Conservation (phyloP, 768 basidiomycete species). For the Lentinula edodes region DNA sequence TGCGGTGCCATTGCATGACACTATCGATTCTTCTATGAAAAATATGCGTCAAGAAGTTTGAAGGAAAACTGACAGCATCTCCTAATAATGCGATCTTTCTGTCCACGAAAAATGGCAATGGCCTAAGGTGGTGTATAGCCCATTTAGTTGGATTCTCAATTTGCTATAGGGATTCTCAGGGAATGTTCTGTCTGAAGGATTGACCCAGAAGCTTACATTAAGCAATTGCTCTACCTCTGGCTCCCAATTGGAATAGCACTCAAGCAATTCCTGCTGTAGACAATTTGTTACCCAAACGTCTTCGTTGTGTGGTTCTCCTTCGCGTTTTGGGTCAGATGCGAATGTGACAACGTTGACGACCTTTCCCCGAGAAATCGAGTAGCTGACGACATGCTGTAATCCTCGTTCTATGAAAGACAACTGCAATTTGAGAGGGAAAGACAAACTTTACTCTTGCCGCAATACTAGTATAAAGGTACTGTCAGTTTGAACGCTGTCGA, state of each 20-base stretch:
- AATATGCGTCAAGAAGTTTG: neutral
- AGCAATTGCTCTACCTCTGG: constrained; percentile 24
- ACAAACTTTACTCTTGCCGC: constrained; percentile 39
- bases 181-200: neutral
- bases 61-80: constrained; percentile 28
- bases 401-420: neutral
- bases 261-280: constrained; percentile 24
- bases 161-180: constrained; percentile 14
- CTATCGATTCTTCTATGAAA: constrained; percentile 7
- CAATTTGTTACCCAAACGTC: constrained; percentile 27
- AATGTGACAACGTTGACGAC: constrained; percentile 42
- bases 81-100: constrained; percentile 36
- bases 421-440: neutral
- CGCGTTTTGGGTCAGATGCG: constrained; percentile 28
- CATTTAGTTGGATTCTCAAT: constrained; percentile 29
- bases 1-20: constrained; percentile 24
- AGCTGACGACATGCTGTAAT: constrained; percentile 40
- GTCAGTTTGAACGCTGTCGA: constrained; percentile 1
- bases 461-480: constrained; percentile 27
- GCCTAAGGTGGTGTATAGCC: constrained; percentile 29
- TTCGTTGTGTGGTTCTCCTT: constrained; percentile 18
- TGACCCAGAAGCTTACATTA: constrained; percentile 13
- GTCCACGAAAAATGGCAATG: constrained; percentile 29
- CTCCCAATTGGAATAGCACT: constrained; percentile 28
- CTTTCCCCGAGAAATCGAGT: constrained; percentile 37